Percentiles rank a stretch among this genome's conserved stretches.
phyloP scores from a whole-genome alignment of 352 stramenopile genomes.

The Phytophthora cactorum region DNA sequence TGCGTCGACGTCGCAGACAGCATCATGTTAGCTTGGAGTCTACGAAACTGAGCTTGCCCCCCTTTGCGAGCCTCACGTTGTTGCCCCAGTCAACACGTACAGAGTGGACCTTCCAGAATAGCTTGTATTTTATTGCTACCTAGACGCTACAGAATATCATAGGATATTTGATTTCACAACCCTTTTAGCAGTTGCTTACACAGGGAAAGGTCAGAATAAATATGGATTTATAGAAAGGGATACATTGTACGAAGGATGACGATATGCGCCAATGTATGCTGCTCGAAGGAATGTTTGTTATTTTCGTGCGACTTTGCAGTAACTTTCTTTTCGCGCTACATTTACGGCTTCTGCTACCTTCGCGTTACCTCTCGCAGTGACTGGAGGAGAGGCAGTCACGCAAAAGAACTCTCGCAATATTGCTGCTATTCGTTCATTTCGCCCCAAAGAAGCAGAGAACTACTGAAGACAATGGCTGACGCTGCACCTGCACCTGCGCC shows the following conservation, averaged over 20 bases:
- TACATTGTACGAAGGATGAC: no score
- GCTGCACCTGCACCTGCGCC: conserved; percentile 53
- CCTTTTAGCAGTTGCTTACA: no score
- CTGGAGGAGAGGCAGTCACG: conserved; percentile 35
- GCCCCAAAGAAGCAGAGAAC: conserved; percentile 65
- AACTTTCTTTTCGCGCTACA: conserved; percentile 7
- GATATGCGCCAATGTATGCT: background rate
- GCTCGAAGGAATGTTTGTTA: conserved; percentile 15
- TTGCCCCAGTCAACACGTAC: conserved; percentile 18
- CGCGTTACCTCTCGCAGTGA: conserved; percentile 40
- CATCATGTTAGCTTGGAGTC: conserved; percentile 34
- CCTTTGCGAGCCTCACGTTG: conserved; percentile 35
- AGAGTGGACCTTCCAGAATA: conserved; percentile 12
- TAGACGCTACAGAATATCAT: no score
- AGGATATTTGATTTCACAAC: no score
- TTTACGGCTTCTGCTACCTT: conserved; percentile 25
- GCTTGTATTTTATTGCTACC: no score
- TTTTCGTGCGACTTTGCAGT: background rate
- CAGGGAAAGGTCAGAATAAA: no score
- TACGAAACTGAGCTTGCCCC: conserved; percentile 12
- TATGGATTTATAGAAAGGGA: no score
- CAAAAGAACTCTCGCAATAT: background rate
- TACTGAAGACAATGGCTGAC: conserved; percentile 73
- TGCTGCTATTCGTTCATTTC: conserved; percentile 85
- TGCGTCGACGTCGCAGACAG: conserved; percentile 59